Percentiles rank a stretch among this genome's conserved stretches.
These are phyloP conservation scores for Taiozyma sp. DNA, from an alignment of 1,139 yeast species.

Conservation along the genomic window DNA sequence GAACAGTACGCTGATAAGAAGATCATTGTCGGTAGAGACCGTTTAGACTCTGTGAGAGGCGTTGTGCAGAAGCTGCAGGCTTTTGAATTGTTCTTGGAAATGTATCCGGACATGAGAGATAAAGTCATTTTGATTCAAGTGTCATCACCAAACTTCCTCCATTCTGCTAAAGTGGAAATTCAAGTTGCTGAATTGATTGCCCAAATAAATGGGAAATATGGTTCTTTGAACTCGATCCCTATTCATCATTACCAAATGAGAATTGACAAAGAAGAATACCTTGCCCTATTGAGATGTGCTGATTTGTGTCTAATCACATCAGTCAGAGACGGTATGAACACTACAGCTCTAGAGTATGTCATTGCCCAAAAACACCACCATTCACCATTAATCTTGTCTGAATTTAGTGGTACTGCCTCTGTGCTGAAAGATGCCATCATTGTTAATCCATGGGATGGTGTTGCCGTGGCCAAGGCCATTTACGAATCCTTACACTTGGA, in stretches of 20 bases:
- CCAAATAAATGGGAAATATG: conserved; percentile 79
- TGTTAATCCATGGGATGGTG: conserved; percentile 96
- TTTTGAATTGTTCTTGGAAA: conserved; percentile 73
- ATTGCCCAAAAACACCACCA: conserved; percentile 73
- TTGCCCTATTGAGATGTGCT: conserved; percentile 83
- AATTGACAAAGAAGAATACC: conserved; percentile 82
- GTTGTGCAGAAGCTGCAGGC: conserved; percentile 81
- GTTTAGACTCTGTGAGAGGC: conserved; percentile 77
- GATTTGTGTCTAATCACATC: conserved; percentile 88
- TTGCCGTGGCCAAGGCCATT: conserved; percentile 85
- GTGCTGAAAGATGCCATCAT: conserved; percentile 74
- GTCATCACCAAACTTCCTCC: conserved; percentile 52
- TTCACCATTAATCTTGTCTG: conserved; percentile 81
- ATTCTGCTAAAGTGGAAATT: conserved; percentile 57
- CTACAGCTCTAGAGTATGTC: conserved; percentile 89
- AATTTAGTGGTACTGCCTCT: conserved; percentile 89
- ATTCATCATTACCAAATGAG: conserved; percentile 91
- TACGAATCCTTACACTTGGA: conserved; percentile 59
- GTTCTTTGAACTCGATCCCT: conserved; percentile 74
- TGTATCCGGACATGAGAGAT: conserved; percentile 91
- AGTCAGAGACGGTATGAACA: conserved; percentile 94
- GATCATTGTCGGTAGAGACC: conserved; percentile 78
- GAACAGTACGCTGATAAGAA: conserved; percentile 70
- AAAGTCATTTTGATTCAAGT: conserved; percentile 90
- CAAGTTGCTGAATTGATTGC: conserved; percentile 77